phyloP scores from a whole-genome alignment of 768 basidiomycete species.

The Lentinula sp. region DNA sequence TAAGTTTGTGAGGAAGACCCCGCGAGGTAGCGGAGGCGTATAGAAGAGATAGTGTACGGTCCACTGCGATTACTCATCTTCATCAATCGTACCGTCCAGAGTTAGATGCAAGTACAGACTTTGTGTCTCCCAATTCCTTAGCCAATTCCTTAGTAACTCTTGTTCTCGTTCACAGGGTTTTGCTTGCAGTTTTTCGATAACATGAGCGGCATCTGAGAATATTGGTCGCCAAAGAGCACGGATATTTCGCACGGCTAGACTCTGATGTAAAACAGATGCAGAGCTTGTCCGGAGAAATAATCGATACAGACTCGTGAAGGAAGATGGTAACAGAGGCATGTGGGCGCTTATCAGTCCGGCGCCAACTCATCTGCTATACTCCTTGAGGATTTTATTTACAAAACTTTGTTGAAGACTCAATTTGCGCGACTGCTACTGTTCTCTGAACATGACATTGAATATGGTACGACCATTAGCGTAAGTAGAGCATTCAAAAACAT shows the following conservation, averaged over 20 bases:
- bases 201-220: slow-evolving; percentile 45
- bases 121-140: slow-evolving; percentile 49
- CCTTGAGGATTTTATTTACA: too few species aligned
- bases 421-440: too few species aligned
- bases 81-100: neutral
- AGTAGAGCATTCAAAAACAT: too few species aligned
- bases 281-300: slow-evolving; percentile 51
- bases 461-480: too few species aligned
- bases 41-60: slow-evolving; percentile 57
- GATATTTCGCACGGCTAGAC: slow-evolving; percentile 33
- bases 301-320: slow-evolving; percentile 54
- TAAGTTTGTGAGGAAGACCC: slow-evolving; percentile 54
- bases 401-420: too few species aligned
- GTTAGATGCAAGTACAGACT: slow-evolving; percentile 26
- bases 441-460: too few species aligned
- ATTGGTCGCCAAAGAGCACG: slow-evolving; percentile 46
- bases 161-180: slow-evolving; percentile 19
- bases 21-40: slow-evolving; percentile 57
- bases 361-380: too few species aligned
- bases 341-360: neutral
- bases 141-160: slow-evolving; percentile 29
- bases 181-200: slow-evolving; percentile 33
- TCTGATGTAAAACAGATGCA: slow-evolving; percentile 53
- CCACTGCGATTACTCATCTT: slow-evolving; percentile 36
- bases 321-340: neutral